Percentiles rank a stretch among this genome's conserved stretches.
Conservation (phyloP, 148 eudicot species). For the Camellia granthamiana region DNA sequence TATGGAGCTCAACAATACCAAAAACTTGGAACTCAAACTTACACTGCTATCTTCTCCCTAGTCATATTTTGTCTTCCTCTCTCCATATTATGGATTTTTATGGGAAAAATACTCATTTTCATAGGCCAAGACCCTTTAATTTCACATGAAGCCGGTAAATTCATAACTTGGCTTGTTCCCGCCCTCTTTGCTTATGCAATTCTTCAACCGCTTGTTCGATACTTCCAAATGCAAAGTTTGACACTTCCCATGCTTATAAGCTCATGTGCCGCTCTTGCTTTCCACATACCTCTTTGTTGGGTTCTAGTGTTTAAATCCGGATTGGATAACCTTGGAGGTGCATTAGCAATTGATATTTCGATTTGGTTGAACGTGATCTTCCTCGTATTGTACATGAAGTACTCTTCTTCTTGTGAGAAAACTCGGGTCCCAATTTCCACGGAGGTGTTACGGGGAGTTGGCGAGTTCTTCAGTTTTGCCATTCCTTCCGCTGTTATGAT, state of each 20-base stretch:
- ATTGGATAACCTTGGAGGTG: slow-evolving; percentile 58
- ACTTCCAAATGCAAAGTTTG: slow-evolving; percentile 66
- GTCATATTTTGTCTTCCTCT: slow-evolving; percentile 57
- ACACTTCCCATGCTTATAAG: slow-evolving; percentile 58
- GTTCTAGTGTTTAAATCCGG: slow-evolving; percentile 61
- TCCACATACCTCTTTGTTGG: slow-evolving; percentile 76
- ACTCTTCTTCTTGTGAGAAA: slow-evolving; percentile 48
- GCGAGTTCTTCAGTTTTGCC: slow-evolving; percentile 69
- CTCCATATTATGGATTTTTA: slow-evolving; percentile 54
- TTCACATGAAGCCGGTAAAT: slow-evolving; percentile 68
- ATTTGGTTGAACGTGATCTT: slow-evolving; percentile 55
- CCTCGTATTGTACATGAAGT: slow-evolving; percentile 53
- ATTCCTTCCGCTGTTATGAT: slow-evolving; percentile 79
- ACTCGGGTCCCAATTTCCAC: slow-evolving; percentile 61
- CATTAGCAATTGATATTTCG: slow-evolving; percentile 58
- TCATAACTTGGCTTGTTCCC: slow-evolving; percentile 54
- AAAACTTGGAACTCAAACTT: slow-evolving; percentile 68
- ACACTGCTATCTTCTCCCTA: slow-evolving; percentile 69
- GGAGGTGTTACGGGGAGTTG: slow-evolving; percentile 55
- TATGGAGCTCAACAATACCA: slow-evolving; percentile 75
- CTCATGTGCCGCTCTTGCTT: slow-evolving; percentile 38
- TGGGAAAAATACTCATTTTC: slow-evolving; percentile 48
- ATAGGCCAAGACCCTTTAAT: slow-evolving; percentile 71
- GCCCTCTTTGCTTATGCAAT: slow-evolving; percentile 54
- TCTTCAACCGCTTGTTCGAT: slow-evolving; percentile 70